Percentiles rank a stretch among this genome's conserved stretches.
phyloP scores from a whole-genome alignment of 2,329 filamentous ascomycete species.

The Trichoderma aggressivum region DNA sequence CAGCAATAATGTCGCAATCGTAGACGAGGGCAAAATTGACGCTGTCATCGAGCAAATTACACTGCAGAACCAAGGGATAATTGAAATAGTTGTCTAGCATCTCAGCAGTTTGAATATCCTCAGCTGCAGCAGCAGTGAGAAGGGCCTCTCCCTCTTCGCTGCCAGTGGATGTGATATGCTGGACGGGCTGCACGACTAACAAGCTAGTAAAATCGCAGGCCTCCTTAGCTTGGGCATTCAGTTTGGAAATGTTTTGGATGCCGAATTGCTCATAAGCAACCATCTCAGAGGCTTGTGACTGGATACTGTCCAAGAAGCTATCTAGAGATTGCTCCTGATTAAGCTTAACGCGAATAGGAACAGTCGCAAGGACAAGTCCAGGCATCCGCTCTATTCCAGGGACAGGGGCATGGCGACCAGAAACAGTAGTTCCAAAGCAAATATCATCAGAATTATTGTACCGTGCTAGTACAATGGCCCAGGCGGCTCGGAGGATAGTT shows the following conservation, averaged over 20 bases:
- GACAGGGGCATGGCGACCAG: slow-evolving; percentile 23
- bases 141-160: background rate
- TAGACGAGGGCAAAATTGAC: slow-evolving; percentile 10
- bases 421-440: slow-evolving; percentile 23
- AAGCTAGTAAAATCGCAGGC: slow-evolving; percentile 24
- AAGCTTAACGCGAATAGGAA: slow-evolving; percentile 16
- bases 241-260: slow-evolving; percentile 24
- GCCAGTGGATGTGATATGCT: slow-evolving; percentile 11
- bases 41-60: background rate
- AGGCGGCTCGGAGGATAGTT: slow-evolving; percentile 28
- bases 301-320: slow-evolving; percentile 17
- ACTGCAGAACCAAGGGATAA: slow-evolving; percentile 13
- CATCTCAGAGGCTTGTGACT: slow-evolving; percentile 20
- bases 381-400: slow-evolving; percentile 22
- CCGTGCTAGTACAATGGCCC: slow-evolving; percentile 34
- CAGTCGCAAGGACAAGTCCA: slow-evolving; percentile 20
- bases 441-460: slow-evolving; percentile 32
- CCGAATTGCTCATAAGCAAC: slow-evolving; percentile 24
- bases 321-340: background rate
- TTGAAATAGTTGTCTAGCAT: slow-evolving; percentile 18
- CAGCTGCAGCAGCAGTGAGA: background rate
- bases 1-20: slow-evolving; percentile 9
- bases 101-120: slow-evolving; percentile 1
- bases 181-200: slow-evolving; percentile 22
- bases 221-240: slow-evolving; percentile 18